Evolutionary conservation across 2,329 filamentous ascomycete species (phyloP), one percentile per base, ranked within the genome.

Genomic region (Tetracladium maxilliforme): DNA sequence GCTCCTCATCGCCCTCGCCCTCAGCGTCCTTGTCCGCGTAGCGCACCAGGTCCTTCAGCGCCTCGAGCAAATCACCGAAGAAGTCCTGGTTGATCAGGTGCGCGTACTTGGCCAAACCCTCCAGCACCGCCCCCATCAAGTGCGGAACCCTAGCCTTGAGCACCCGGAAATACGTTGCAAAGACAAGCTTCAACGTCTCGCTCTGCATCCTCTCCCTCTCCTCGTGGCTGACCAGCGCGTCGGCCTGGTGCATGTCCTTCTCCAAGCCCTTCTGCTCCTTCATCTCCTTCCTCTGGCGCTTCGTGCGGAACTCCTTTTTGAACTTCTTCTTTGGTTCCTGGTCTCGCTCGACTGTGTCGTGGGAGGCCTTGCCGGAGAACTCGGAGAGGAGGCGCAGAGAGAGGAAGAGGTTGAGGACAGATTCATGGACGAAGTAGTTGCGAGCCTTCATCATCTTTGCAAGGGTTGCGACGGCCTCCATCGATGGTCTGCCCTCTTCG

Each of bases 51-150:
- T 98, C 90, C 49, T 92, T 92, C 19, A 98, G 61, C 1, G 84
- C 87, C 52, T 95, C 90, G 8, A 98, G 68, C 16, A 98, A 64
- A 45, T 98, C 90, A 15, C 87, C 90, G 41, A 98, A 98, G 59
- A 98, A 95, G 46, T 98, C 83, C 45, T 98, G 84, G 55, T 98
- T 98, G 62, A 98, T 98, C 31, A 98, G 65, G 47, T 94, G 90
- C 4, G 86, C 76, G 45, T 92, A 98, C 45, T 84, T 84, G 25
- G 87, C 86, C 13, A 98, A 58, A 15, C 90, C 90, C 56, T 95
- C 90, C 5, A 98, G 66, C 1, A 94, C 86, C 10, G 87, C 86
- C n/a, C 90, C 90, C 82, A 94, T 95, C 11, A 98, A 68, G 36
- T 78, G 71, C 10, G 82, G 75, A 14, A 71, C 65, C 14, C 84